These are phyloP conservation scores for Aspergillus ibericus DNA, from an alignment of 2,329 filamentous ascomycete genomes.

Conservation along the genomic window DNA sequence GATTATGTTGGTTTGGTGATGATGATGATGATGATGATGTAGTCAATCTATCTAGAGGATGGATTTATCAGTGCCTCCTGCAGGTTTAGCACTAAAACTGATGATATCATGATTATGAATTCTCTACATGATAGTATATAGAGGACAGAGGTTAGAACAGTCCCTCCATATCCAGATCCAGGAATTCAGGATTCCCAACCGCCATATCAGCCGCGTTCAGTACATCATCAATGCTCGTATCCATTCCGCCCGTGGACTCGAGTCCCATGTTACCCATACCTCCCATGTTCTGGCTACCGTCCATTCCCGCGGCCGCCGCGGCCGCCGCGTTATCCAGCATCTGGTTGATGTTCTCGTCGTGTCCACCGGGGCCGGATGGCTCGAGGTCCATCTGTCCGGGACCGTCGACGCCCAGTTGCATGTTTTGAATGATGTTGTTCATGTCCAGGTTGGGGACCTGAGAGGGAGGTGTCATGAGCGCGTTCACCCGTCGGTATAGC, in stretches of 20 bases:
- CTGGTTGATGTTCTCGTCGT: conserved; percentile 36
- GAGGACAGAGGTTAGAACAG: conserved; percentile 40
- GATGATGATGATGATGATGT: too few relatives aligned
- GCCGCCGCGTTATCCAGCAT: conserved; percentile 43
- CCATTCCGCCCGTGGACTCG: conserved; percentile 28
- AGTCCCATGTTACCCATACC: conserved; percentile 16
- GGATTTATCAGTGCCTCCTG: too few relatives aligned
- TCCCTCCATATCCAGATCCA: conserved; percentile 48
- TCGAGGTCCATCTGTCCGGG: conserved; percentile 37
- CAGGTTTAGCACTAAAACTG: too few relatives aligned
- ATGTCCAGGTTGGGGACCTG: conserved; percentile 44
- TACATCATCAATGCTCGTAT: conserved; percentile 46
- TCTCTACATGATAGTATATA: too few relatives aligned
- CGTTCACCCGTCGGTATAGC: conserved; percentile 46
- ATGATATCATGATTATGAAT: too few relatives aligned
- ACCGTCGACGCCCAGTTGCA: conserved; percentile 39
- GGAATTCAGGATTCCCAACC: conserved; percentile 45
- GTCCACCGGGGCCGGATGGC: conserved; percentile 15
- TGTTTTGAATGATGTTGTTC: conserved; percentile 45
- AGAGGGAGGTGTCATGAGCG: conserved; percentile 39
- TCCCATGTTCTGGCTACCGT: conserved; percentile 29
- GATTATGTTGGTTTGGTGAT: too few relatives aligned
- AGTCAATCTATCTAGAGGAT: too few relatives aligned
- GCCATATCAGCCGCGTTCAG: conserved; percentile 45
- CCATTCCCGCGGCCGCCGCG: conserved; percentile 35